phyloP scores from a whole-genome alignment of 1,139 yeast genomes.

The Blastobotrys proliferans region DNA sequence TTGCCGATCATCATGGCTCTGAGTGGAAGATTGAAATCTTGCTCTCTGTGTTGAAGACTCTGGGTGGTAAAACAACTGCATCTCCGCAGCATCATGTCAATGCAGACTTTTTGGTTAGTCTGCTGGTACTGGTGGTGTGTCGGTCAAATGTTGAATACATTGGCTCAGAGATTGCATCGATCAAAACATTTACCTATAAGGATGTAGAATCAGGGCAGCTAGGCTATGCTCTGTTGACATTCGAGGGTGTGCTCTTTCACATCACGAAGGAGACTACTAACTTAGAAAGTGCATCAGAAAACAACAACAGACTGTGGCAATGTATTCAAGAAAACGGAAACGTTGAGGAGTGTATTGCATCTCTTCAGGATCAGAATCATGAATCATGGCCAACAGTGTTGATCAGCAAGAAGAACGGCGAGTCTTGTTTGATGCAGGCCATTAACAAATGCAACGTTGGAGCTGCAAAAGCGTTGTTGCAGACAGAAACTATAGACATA shows the following conservation, averaged over 20 bases:
- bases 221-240: slow-evolving; percentile 68
- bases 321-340: slow-evolving; percentile 33
- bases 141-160: slow-evolving; percentile 57
- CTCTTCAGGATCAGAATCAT: slow-evolving; percentile 21
- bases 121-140: slow-evolving; percentile 66
- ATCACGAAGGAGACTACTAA: slow-evolving; percentile 44
- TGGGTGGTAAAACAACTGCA: slow-evolving; percentile 28
- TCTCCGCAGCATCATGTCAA: slow-evolving; percentile 44
- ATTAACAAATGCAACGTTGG: slow-evolving; percentile 22
- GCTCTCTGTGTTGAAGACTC: slow-evolving; percentile 48
- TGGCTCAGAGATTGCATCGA: slow-evolving; percentile 61
- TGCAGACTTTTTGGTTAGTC: slow-evolving; percentile 77
- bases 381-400: slow-evolving; percentile 42
- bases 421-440: slow-evolving; percentile 47
- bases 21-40: slow-evolving; percentile 52
- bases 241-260: slow-evolving; percentile 77
- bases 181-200: slow-evolving; percentile 56
- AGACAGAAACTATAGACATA: slow-evolving; percentile 49
- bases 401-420: slow-evolving; percentile 60
- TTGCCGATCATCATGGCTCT: slow-evolving; percentile 51
- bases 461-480: slow-evolving; percentile 46
- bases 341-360: slow-evolving; percentile 2
- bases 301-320: slow-evolving; percentile 54
- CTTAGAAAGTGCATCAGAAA: slow-evolving; percentile 43
- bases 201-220: slow-evolving; percentile 46